Base-by-base conservation (phyloP, 345 rosid genomes). In the Lepidium didymum region DNA sequence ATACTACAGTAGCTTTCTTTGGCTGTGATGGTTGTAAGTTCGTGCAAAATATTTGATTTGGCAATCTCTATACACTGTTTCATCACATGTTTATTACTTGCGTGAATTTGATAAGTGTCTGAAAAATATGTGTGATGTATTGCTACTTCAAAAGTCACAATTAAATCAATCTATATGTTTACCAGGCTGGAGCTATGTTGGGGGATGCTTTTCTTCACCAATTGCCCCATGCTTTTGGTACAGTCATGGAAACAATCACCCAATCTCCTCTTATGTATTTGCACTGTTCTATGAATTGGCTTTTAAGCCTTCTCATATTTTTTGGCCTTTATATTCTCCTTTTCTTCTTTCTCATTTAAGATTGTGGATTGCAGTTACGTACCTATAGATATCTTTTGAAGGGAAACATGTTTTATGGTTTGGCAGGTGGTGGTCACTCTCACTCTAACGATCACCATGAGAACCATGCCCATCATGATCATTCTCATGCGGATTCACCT, bases 121-220 rank as follows among this genome's bases (percentile, higher is more conserved):
- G 16, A 34, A 27, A 4, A n/a, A 27, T 27, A 27, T 5, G 31
- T 45, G 3, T 50, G 54, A 3, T 54, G 16, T 56, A 29, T 53
- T 50, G 36, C 27, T 49, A 37, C 34, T 37, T 41, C 19, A 10
- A 33, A 54, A 7, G 40, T 65, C 41, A 6, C 3, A 37, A 53
- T 78, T 13, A 8, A 42, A 50, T 78, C 41, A 44, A 31, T 68
- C 47, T 36, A 29, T 68, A 38, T 53, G 43, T 10, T 69, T 78
- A 74, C 31, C 75, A 91, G 99, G 99, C 97, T 54, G 97, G 99
- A 71, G 97, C 99, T 56, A 94, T 94, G 97, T 70, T 94, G 54
- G 99, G 99, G 55, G 99, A 94, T 89, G 96, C 97, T 62, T 94
- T 94, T 79, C 98, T 93, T 82, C 98, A 93, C 76, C 98, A 93